A percentile compares a stretch with the other conserved stretches of the same genome.
Evolutionary conservation across 441 rosid genomes (phyloP).

Genomic region (Pelargonium australe): DNA sequence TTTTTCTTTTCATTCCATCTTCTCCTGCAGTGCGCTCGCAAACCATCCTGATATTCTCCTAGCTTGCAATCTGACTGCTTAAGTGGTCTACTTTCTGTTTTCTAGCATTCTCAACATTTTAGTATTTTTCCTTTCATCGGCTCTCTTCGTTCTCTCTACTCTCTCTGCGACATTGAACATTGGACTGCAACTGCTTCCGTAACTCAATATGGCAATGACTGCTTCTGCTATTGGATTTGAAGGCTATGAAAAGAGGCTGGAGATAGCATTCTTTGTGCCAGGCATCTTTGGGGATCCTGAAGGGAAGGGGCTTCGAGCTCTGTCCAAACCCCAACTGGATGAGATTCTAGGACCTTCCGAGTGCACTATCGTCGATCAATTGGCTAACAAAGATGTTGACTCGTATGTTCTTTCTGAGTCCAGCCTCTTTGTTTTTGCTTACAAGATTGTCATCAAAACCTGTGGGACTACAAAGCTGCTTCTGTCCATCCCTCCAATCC

Average conservation of each 20-base stretch:
- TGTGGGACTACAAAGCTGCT: conserved; percentile 84
- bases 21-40: conserved; percentile 70
- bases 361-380: conserved; percentile 67
- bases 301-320: conserved; percentile 56
- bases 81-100: conserved; percentile 31
- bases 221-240: conserved; percentile 80
- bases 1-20: neutral
- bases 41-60: conserved; percentile 63
- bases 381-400: conserved; percentile 56
- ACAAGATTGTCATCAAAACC: conserved; percentile 80
- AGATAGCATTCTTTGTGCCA: conserved; percentile 52
- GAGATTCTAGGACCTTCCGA: conserved; percentile 61
- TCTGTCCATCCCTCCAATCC: conserved; percentile 51
- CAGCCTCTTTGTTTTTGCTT: conserved; percentile 70
- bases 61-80: conserved; percentile 31
- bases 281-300: conserved; percentile 57
- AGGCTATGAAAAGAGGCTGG: conserved; percentile 86
- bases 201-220: conserved; percentile 27
- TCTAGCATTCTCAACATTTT: conserved; percentile 10
- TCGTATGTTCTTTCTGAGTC: conserved; percentile 49
- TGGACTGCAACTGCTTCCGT: neutral
- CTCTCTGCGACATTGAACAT: conserved; percentile 15
- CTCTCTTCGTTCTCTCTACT: conserved; percentile 1
- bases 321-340: conserved; percentile 55
- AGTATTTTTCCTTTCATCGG: conserved; percentile 24